Evolutionary conservation across 768 basidiomycete genomes (phyloP).

Genomic region (Termitomyces heimii): DNA sequence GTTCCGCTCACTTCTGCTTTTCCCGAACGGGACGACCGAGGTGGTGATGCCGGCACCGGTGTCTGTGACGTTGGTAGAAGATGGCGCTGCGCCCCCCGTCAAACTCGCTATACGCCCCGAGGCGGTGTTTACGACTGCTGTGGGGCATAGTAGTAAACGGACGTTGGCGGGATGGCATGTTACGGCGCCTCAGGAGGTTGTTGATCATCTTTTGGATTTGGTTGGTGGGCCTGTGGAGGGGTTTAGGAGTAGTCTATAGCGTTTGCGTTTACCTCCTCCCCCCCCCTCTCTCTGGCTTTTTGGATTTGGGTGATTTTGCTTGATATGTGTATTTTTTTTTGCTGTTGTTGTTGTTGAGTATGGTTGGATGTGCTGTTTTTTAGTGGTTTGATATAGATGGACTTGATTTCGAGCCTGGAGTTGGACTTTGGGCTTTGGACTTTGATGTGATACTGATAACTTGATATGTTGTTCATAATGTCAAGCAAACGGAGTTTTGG

Average conservation of each 20-base stretch:
- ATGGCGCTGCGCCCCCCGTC: conserved; percentile 31
- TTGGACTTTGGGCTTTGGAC: background rate
- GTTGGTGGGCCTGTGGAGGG: conserved; percentile 22
- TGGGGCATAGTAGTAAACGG: conserved; percentile 86
- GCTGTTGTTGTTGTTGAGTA: background rate
- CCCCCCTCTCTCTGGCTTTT: no score
- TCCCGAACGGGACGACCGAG: conserved; percentile 38
- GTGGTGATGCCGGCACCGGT: conserved; percentile 41
- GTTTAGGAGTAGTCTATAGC: conserved; percentile 5
- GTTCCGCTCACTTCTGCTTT: conserved; percentile 84
- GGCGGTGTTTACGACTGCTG: conserved; percentile 84
- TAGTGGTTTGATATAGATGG: background rate
- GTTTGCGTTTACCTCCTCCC: background rate
- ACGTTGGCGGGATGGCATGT: conserved; percentile 93
- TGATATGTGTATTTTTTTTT: background rate
- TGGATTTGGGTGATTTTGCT: background rate
- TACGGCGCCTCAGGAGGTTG: conserved; percentile 80
- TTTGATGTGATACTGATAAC: background rate
- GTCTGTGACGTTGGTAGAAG: conserved; percentile 47
- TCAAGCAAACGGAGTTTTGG: no score
- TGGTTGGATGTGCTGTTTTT: background rate
- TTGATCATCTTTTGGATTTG: conserved; percentile 70
- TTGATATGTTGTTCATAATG: no score
- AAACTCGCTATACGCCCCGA: conserved; percentile 62
- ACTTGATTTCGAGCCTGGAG: background rate